phyloP scores from a whole-genome alignment of 352 stramenopile genomes.

The Phytophthora pistaciae region DNA sequence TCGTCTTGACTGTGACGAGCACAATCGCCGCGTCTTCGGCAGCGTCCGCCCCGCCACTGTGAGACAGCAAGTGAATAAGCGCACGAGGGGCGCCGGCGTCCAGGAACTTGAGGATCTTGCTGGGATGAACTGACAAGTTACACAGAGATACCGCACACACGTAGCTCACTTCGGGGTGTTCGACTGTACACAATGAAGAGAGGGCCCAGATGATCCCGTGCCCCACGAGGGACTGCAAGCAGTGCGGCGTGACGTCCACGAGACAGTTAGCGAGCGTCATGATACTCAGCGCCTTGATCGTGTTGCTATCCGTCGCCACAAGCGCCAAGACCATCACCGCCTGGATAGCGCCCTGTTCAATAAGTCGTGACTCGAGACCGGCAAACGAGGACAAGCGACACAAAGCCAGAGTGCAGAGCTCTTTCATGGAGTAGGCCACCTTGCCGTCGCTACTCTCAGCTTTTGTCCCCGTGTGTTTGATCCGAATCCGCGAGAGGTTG shows the following conservation, averaged over 20 bases:
- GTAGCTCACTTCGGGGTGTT: slow-evolving; percentile 61
- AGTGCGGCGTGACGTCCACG: slow-evolving; percentile 62
- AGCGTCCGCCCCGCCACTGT: slow-evolving; percentile 36
- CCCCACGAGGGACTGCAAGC: slow-evolving; percentile 68
- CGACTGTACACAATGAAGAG: slow-evolving; percentile 65
- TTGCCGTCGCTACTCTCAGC: slow-evolving; percentile 6
- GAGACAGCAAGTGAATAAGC: slow-evolving; percentile 68
- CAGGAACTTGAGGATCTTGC: slow-evolving; percentile 73
- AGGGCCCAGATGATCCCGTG: slow-evolving; percentile 84
- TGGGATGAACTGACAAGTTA: slow-evolving; percentile 69
- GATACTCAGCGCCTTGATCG: slow-evolving; percentile 78
- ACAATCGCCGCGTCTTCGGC: slow-evolving; percentile 47
- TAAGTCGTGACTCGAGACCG: slow-evolving; percentile 65
- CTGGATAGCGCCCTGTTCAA: slow-evolving; percentile 80
- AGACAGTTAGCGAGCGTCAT: slow-evolving; percentile 85
- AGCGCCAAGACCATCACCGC: slow-evolving; percentile 78
- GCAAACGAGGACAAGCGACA: slow-evolving; percentile 75
- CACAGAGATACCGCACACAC: slow-evolving; percentile 81
- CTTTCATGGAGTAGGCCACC: slow-evolving; percentile 53
- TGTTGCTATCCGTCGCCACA: slow-evolving; percentile 66
- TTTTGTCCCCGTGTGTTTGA: slow-evolving; percentile 32
- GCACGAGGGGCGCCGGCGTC: slow-evolving; percentile 72
- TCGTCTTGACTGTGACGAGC: slow-evolving; percentile 73
- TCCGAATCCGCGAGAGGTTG: slow-evolving; percentile 58
- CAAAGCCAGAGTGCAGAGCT: slow-evolving; percentile 76